Conservation (phyloP, 1,284 basidiomycete species). For the Kalmanozyma brasiliensis region DNA sequence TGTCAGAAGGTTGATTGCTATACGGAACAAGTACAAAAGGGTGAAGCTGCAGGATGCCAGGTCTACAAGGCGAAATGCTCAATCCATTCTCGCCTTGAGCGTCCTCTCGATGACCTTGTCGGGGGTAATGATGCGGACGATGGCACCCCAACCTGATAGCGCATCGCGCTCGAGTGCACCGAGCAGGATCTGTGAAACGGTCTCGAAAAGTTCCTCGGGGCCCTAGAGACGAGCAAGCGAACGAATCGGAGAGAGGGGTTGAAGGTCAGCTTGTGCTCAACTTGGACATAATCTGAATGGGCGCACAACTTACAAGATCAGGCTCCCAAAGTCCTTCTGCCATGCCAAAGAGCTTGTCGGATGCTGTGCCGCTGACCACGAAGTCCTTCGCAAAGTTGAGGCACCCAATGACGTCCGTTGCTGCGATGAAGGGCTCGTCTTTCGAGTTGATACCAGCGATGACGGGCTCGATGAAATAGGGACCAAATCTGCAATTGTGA, state of each 20-base stretch:
- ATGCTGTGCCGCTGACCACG: conserved; percentile 91
- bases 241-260: neutral
- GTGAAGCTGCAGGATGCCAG: neutral
- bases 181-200: conserved; percentile 93
- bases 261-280: conserved; percentile 3
- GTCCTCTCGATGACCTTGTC: conserved; percentile 66
- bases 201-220: conserved; percentile 97
- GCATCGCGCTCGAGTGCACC: conserved; percentile 97
- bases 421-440: conserved; percentile 92
- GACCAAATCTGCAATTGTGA: conserved; percentile 80
- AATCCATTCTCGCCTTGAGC: conserved; percentile 74
- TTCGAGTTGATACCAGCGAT: conserved; percentile 86
- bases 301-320: conserved; percentile 74
- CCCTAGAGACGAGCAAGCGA: conserved; percentile 69
- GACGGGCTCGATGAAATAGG: conserved; percentile 97
- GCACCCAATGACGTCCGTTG: conserved; percentile 95
- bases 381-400: conserved; percentile 96
- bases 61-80: conserved; percentile 71
- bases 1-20: conserved; percentile 13
- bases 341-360: conserved; percentile 92
- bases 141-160: conserved; percentile 93
- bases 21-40: conserved; percentile 35
- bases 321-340: conserved; percentile 99
- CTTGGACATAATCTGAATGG: no score
- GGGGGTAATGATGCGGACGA: conserved; percentile 84